Evolutionary conservation across 1,139 yeast genomes (phyloP).

Genomic region (Arxiozyma slooffiae): DNA sequence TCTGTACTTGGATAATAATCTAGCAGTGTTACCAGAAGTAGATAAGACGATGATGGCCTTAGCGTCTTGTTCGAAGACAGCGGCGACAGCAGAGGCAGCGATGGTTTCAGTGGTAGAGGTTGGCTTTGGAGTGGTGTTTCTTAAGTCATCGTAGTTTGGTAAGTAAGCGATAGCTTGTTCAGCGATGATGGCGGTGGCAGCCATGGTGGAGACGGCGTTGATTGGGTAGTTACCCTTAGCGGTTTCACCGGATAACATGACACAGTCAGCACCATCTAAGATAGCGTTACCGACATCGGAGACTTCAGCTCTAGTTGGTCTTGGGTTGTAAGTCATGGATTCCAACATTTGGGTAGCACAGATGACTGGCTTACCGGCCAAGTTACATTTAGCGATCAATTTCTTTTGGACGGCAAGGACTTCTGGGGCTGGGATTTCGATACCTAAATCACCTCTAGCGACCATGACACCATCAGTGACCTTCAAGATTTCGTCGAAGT

Average conservation of each 20-base stretch:
- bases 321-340: slow-evolving; percentile 98
- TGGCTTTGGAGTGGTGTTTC: slow-evolving; percentile 78
- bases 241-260: slow-evolving; percentile 98
- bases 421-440: slow-evolving; percentile 98
- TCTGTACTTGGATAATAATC: slow-evolving; percentile 94
- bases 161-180: slow-evolving; percentile 94
- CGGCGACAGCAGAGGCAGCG: slow-evolving; percentile 94
- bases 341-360: slow-evolving; percentile 99
- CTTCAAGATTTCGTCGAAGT: slow-evolving; percentile 87
- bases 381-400: slow-evolving; percentile 96
- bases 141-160: slow-evolving; percentile 79
- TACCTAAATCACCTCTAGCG: slow-evolving; percentile 99
- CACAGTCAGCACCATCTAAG: slow-evolving; percentile 99
- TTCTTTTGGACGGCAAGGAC: slow-evolving; percentile 98
- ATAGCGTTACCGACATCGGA: slow-evolving; percentile 99
- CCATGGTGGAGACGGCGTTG: slow-evolving; percentile 98
- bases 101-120: slow-evolving; percentile 93
- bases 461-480: slow-evolving; percentile 99
- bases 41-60: slow-evolving; percentile 94
- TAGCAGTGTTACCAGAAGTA: slow-evolving; percentile 89
- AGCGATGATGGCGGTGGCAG: slow-evolving; percentile 91
- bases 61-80: slow-evolving; percentile 92
- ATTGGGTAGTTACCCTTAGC: slow-evolving; percentile 98
- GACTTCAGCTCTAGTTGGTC: slow-evolving; percentile 99
- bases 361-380: slow-evolving; percentile 98